These are phyloP conservation scores for Epichloe sylvatica DNA, from an alignment of 2,329 filamentous ascomycete species.

Conservation along the genomic window DNA sequence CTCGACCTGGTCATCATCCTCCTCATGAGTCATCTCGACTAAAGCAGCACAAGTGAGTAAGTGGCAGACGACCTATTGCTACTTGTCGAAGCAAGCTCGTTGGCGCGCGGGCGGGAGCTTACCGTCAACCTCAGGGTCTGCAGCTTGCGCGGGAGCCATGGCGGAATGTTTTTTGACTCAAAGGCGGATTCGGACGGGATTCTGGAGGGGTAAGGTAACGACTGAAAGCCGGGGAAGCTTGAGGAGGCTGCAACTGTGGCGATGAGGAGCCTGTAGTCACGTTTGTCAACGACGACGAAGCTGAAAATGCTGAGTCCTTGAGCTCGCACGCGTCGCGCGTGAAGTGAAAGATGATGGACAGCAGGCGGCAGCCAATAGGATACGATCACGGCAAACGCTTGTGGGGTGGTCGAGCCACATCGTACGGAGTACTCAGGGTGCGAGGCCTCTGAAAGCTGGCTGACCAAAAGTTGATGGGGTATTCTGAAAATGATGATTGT, in stretches of 20 bases:
- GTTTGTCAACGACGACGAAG: slow-evolving; percentile 14
- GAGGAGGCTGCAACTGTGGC: background rate
- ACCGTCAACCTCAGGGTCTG: slow-evolving; percentile 25
- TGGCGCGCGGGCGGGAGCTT: slow-evolving; percentile 4
- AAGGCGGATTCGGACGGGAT: background rate
- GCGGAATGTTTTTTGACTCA: background rate
- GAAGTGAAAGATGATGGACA: slow-evolving; percentile 12
- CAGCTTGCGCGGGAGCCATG: slow-evolving; percentile 24
- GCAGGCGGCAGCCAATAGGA: background rate
- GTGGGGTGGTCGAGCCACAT: slow-evolving; percentile 8
- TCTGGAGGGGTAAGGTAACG: background rate
- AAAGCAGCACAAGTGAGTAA: slow-evolving; percentile 5
- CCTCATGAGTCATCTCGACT: slow-evolving; percentile 41
- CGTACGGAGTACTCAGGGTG: too few species aligned
- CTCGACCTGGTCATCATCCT: slow-evolving; percentile 60
- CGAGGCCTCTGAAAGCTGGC: too few species aligned
- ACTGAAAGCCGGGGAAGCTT: background rate
- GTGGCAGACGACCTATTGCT: background rate
- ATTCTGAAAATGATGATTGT: too few species aligned
- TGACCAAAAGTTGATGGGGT: too few species aligned
- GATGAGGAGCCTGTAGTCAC: slow-evolving; percentile 6
- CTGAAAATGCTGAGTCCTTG: slow-evolving; percentile 1
- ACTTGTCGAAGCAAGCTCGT: background rate
- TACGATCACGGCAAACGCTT: background rate
- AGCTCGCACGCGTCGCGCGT: slow-evolving; percentile 24